These are phyloP conservation scores for Coffea humblotiana DNA, from an alignment of 305 asterid genomes.

Conservation along the genomic window DNA sequence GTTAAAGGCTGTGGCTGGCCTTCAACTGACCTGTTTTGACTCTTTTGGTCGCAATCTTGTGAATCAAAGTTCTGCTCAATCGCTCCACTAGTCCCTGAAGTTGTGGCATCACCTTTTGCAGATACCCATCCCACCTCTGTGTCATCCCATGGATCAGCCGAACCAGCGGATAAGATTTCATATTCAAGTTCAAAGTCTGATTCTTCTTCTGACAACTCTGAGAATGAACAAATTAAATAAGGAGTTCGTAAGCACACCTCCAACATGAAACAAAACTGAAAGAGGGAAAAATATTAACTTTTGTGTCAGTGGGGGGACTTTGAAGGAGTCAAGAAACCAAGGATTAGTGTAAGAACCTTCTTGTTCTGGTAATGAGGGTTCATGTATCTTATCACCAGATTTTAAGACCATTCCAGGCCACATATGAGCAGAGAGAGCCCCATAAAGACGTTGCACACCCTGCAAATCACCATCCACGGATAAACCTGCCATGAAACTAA, in stretches of 20 bases:
- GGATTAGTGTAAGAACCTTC: slow-evolving; percentile 52
- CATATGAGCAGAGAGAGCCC: slow-evolving; percentile 93
- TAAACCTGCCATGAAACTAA: slow-evolving; percentile 54
- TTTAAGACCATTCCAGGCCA: slow-evolving; percentile 98
- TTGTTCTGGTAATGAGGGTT: slow-evolving; percentile 72
- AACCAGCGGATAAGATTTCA: slow-evolving; percentile 71
- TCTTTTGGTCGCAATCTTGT: slow-evolving; percentile 12
- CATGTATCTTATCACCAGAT: slow-evolving; percentile 78
- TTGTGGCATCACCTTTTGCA: slow-evolving; percentile 34
- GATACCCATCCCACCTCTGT: slow-evolving; percentile 51
- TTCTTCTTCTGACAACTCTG: slow-evolving; percentile 86
- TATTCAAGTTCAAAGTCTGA: slow-evolving; percentile 84
- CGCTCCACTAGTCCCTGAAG: slow-evolving; percentile 25
- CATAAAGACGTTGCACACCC: slow-evolving; percentile 82
- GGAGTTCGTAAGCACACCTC: background rate
- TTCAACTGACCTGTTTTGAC: slow-evolving; percentile 9
- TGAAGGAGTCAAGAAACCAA: background rate
- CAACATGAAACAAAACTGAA: too few relatives aligned
- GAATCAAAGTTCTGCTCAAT: slow-evolving; percentile 10
- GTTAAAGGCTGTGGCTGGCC: slow-evolving; percentile 49
- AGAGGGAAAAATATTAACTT: background rate
- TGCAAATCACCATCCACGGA: slow-evolving; percentile 94
- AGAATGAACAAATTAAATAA: slow-evolving; percentile 10
- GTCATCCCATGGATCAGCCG: slow-evolving; percentile 78
- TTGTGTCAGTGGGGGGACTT: background rate